Conservation (phyloP, 345 rosid genomes). For the Fremontodendron californicum region DNA sequence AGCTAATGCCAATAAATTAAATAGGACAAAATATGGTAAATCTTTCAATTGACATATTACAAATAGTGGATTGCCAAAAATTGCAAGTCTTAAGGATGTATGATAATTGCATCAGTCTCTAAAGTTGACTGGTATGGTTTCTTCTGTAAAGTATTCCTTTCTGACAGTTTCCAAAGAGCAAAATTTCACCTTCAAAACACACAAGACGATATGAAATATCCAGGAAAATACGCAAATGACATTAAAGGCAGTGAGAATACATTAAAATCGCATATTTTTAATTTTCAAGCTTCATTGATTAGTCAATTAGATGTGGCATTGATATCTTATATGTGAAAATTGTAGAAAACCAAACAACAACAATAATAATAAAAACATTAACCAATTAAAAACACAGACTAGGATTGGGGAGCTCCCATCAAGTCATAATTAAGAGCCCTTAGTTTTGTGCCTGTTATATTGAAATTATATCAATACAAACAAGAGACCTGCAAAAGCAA, state of each 20-base stretch:
- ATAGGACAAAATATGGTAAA: background rate
- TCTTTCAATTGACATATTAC: background rate
- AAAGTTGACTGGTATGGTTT: conserved; percentile 56
- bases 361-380: too few relatives aligned
- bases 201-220: background rate
- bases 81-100: background rate
- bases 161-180: conserved; percentile 61
- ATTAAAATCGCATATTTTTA: background rate
- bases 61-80: background rate
- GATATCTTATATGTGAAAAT: background rate
- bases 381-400: background rate
- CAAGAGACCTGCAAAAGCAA: background rate
- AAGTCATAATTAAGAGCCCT: background rate
- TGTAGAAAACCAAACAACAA: background rate
- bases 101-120: conserved; percentile 30
- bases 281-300: background rate
- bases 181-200: conserved; percentile 62
- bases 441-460: background rate
- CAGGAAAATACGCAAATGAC: background rate
- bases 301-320: background rate
- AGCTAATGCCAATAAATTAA: background rate
- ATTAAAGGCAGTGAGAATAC: background rate
- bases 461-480: background rate
- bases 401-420: background rate
- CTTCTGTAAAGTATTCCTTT: conserved; percentile 76